These are phyloP conservation scores for Suillus placidus DNA, from an alignment of 768 basidiomycete species.

Conservation along the genomic window DNA sequence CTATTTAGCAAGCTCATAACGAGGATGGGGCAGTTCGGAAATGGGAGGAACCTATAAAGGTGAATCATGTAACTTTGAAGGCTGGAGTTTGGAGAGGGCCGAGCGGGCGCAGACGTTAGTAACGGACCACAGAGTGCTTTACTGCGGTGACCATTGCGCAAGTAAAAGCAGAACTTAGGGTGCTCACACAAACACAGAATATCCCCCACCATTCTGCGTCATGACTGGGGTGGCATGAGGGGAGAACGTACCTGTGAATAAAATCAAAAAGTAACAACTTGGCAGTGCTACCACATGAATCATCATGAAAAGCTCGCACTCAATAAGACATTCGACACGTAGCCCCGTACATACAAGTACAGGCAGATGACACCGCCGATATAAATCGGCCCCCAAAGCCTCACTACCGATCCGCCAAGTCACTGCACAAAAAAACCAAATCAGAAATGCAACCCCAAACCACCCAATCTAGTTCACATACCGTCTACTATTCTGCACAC, in stretches of 20 bases:
- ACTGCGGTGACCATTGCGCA: neutral
- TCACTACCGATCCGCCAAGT: slow-evolving; percentile 1
- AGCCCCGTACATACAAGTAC: neutral
- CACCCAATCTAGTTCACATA: slow-evolving; percentile 22
- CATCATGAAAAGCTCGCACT: neutral
- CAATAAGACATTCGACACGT: neutral
- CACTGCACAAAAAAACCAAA: neutral
- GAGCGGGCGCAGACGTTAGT: neutral
- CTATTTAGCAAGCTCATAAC: neutral
- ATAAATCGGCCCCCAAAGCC: neutral
- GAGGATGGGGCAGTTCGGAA: neutral
- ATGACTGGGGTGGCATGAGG: neutral
- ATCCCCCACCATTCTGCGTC: neutral
- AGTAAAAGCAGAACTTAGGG: neutral
- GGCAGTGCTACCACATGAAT: neutral
- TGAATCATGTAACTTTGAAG: neutral
- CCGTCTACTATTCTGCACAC: slow-evolving; percentile 89
- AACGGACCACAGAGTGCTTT: neutral
- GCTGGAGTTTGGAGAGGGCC: neutral
- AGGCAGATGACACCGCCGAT: neutral
- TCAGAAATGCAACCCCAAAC: neutral
- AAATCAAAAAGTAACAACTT: neutral
- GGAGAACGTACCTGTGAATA: neutral
- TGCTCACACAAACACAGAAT: neutral
- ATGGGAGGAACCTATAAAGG: neutral